Percentiles rank a stretch among this genome's conserved stretches.
phyloP scores from a whole-genome alignment of 148 eudicot genomes.

The Camellia lanceoleosa region DNA sequence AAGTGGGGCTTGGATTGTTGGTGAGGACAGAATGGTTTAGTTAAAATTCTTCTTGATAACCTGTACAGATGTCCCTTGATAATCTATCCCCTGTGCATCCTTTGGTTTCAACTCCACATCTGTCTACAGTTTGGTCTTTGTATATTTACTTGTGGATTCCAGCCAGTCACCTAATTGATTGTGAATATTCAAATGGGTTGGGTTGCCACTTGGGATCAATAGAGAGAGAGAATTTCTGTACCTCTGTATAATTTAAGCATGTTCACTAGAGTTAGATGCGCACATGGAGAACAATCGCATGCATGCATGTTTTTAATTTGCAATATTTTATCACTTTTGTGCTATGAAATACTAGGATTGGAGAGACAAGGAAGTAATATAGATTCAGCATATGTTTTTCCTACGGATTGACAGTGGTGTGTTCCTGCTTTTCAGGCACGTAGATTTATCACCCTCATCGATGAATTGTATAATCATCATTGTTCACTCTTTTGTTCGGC shows the following conservation, averaged over 20 bases:
- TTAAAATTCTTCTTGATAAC: too few relatives aligned
- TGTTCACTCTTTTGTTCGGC: conserved; percentile 80
- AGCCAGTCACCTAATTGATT: not conserved
- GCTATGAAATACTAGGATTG: not conserved
- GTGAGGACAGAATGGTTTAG: too few relatives aligned
- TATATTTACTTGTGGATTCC: not conserved
- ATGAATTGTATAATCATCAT: conserved; percentile 91
- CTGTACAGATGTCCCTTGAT: too few relatives aligned
- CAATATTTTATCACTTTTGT: not conserved
- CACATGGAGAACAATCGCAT: not conserved
- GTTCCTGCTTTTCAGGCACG: conserved; percentile 65
- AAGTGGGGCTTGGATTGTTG: too few relatives aligned
- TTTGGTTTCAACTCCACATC: too few relatives aligned
- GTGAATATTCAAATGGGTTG: not conserved
- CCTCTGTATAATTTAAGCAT: not conserved
- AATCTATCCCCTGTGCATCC: not conserved
- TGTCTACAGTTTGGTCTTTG: not conserved
- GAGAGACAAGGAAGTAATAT: not conserved
- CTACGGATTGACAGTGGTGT: not conserved
- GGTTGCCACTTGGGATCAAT: not conserved
- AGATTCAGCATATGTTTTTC: not conserved
- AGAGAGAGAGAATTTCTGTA: not conserved
- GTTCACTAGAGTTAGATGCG: not conserved
- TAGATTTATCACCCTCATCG: conserved; percentile 88
- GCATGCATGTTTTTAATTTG: not conserved